Base-by-base conservation (phyloP, 73 alveolate genomes). In the Blepharisma stoltei region DNA sequence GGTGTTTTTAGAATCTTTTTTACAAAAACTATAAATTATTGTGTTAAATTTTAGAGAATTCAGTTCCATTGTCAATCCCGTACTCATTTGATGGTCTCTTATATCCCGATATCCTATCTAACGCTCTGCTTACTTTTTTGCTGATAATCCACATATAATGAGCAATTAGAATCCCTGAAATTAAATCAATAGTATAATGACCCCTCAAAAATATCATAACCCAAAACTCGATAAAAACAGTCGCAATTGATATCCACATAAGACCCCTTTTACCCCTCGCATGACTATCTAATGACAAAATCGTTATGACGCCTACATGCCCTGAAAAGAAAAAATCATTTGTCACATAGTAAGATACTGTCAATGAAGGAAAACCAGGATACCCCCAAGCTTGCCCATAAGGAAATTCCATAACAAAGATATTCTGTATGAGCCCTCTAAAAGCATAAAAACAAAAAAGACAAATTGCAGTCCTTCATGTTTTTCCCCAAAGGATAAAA, bases 311-410 rank as follows among this genome's bases (percentile, higher is more conserved):
- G n/a, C 99, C 99, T 11, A 92, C 88, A 83, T 92, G 98, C 1
- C 99, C 99, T 60, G 97, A 90, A 77, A 55, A 94, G 84, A 94
- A 94, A 80, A 94, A 94, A 75, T 94, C 99, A 54, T 88, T 83
- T 5, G 95, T 91, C 80, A 83, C 83, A 66, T 86, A 87, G 67
- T 94, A 92, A 7, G 95, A 92, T 6, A 94, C 95, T 6, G 89
- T 88, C 7, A 94, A 67, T 7, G 97, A 90, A 7, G 95, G 96
- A 54, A 92, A 86, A 6, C 95, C 90, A 6, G 99, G 98, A 69
- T 89, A 84, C 44, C 77, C 87, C 97, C 97, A 90, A 4, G 77
- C 82, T 73, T 85, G 78, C 21, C 94, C 94, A n/a, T 78, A 85
- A 25, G 97, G 97, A 70, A 47, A 86, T 25, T 85, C 20, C 84